Conservation (phyloP, 192 early-diverging fungal genomes). For the Chytriomyces sp. region DNA sequence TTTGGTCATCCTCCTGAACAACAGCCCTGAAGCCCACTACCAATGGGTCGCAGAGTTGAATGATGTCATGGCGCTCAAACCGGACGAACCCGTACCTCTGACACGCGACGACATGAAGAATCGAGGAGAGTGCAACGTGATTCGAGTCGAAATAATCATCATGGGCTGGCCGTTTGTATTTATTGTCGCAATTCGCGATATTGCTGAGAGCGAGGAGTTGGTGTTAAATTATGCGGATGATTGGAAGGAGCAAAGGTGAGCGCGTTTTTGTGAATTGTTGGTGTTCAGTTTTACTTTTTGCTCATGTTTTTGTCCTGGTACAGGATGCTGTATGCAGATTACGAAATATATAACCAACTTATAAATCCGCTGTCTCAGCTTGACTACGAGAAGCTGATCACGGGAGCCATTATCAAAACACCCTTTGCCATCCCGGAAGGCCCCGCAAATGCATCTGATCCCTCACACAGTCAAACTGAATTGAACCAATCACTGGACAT, state of each 20-base stretch:
- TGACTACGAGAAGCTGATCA: too few relatives aligned
- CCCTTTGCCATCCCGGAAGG: too few relatives aligned
- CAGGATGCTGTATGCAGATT: too few relatives aligned
- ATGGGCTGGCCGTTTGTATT: conserved; percentile 22
- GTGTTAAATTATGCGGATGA: conserved; percentile 11
- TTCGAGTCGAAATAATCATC: not conserved
- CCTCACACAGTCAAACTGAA: too few relatives aligned
- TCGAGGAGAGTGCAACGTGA: not conserved
- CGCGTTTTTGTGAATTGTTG: not conserved
- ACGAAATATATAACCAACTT: too few relatives aligned
- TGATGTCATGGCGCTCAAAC: not conserved
- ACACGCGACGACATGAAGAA: not conserved
- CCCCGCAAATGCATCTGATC: too few relatives aligned
- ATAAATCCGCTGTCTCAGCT: too few relatives aligned
- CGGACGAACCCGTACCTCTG: not conserved
- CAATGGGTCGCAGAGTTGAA: not conserved
- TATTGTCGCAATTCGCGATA: conserved; percentile 1
- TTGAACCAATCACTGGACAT: too few relatives aligned
- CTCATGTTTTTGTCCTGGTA: too few relatives aligned
- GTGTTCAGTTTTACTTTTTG: not conserved
- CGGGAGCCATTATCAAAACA: too few relatives aligned
- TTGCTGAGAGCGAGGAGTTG: conserved; percentile 7
- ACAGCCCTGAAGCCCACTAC: not conserved
- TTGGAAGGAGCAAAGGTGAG: not conserved
- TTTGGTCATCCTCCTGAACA: too few relatives aligned